Base-by-base conservation (phyloP, 1,284 basidiomycete species). In the Golubevia pallescens region DNA sequence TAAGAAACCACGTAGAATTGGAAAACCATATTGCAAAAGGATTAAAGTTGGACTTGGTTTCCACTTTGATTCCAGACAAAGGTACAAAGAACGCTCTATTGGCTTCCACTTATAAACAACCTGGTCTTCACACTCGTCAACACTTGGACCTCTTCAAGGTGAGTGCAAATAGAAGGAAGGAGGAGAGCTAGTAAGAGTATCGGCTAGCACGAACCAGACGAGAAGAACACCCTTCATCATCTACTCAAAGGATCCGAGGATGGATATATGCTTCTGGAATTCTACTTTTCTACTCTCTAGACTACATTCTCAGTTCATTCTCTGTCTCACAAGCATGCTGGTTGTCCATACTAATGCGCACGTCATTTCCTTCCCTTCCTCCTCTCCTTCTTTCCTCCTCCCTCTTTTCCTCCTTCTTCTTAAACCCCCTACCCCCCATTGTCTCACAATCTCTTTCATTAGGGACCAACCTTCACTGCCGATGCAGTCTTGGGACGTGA, bases 381-480 rank as follows among this genome's bases (percentile, higher is more conserved):
- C 21, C 28, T 42, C 6, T 57, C 55, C 42, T 23, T 54, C 63
- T 48, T 53, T 65, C 60, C 16, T 21, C 55, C 19, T 23, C 13
- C 19, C 19, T 23, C 42, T 56, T 7, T 10, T 21, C 42, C 7
- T n/a, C 32, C 19, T 38, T 28, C 24, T 55, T 21, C 53, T 21
- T n/a, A n/a, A n/a, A 21, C 57, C 14, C 14, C 14, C 14, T 14
- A 21, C 52, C 57, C 21, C 20, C 52, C 57, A 1, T 58, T 60
- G 19, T 51, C 13, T 54, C 23, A 0, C 38, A 61, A 7, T 2
- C 6, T 61, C 58, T 42, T 19, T 66, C n/a, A 56, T 7, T 69
- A 94, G 93, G 96, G 96, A 73, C 96, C 96, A 61, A 95, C 93
- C 67, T 93, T 98, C 89, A 97, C 95, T 73, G 93, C 95, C 68